phyloP scores from a whole-genome alignment of 169 alveolate genomes.

The Plasmodium billcollinsi region DNA sequence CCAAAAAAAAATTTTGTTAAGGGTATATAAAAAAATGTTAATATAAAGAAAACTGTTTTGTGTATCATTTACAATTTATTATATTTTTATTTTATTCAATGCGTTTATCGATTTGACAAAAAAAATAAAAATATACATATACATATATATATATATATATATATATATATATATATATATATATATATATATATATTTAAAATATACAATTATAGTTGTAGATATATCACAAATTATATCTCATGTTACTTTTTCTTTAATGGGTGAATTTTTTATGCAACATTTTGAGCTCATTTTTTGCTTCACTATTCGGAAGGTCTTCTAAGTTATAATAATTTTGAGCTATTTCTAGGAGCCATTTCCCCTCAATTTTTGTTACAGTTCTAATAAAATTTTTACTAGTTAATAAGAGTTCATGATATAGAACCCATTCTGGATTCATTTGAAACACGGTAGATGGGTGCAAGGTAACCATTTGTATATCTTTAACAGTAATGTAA shows the following conservation, averaged over 20 bases:
- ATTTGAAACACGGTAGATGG: constrained; percentile 96
- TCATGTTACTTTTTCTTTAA: neutral
- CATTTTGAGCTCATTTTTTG: constrained; percentile 43
- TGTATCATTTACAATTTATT: no score
- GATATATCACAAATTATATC: no score
- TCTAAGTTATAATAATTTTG: constrained; percentile 45
- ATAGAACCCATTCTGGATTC: constrained; percentile 97
- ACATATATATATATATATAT: no score
- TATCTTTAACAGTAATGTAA: constrained; percentile 96
- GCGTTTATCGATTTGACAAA: no score
- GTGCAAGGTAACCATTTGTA: constrained; percentile 97
- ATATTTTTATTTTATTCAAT: no score
- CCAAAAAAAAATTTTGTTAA: no score
- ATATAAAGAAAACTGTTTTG: no score
- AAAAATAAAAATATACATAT: no score
- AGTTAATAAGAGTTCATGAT: constrained; percentile 98
- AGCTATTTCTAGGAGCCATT: constrained; percentile 92
- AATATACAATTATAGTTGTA: no score
- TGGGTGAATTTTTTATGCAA: neutral
- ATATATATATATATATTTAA: no score
- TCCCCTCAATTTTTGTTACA: constrained; percentile 92
- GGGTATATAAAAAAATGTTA: no score
- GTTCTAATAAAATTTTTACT: constrained; percentile 97
- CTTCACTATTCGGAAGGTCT: constrained; percentile 73
- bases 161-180: no score